Base-by-base conservation (phyloP, 352 stramenopile species). In the Phytophthora chlamydospora region DNA sequence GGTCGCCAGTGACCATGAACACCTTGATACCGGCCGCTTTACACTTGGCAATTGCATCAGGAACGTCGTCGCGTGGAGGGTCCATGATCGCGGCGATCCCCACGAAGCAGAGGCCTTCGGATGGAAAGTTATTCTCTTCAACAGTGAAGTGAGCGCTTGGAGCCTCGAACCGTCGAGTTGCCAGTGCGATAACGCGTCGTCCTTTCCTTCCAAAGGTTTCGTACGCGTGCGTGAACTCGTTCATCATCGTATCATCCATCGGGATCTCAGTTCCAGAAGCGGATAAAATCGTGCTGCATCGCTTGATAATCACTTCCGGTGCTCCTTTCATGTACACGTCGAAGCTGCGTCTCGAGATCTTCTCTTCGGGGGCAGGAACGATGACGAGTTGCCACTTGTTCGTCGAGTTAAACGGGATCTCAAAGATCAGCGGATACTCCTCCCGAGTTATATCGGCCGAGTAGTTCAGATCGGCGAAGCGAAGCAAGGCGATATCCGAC, bases 21-120 rank as follows among this genome's bases (percentile, higher is more conserved):
- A 97, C 91, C 48, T 89, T 89, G 17, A 97, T 85, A 4, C 88
- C 90, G n/a, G 88, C 81, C 16, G 73, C 73, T 36, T 93, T 93
- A 61, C 83, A 96, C 51, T 89, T 83, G 3, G 68, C 53, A 19
- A 97, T 85, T 6, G 91, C 86, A 21, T 84, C 78, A 5, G 83
- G 68, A 3, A 96, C 87, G 16, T 88, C 80, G 33, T 87, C 66
- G 17, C 76, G 71, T 4, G 94, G 96, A 44, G 96, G 95, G 58
- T 98, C 96, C 68, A 98, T 96, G 42, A 99, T 92, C 12, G 91
- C 90, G 24, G 93, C 85, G 59, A 98, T 79, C 32, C 93, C 93
- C 21, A 98, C 80, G 42, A 98, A 98, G 47, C 72, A 85, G 24
- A 85, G 39, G 0, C 58, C 27, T 2, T 62, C 55, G 0, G 48